Conservation (phyloP, 2,329 filamentous ascomycete genomes). For the Calycina herbarum region DNA sequence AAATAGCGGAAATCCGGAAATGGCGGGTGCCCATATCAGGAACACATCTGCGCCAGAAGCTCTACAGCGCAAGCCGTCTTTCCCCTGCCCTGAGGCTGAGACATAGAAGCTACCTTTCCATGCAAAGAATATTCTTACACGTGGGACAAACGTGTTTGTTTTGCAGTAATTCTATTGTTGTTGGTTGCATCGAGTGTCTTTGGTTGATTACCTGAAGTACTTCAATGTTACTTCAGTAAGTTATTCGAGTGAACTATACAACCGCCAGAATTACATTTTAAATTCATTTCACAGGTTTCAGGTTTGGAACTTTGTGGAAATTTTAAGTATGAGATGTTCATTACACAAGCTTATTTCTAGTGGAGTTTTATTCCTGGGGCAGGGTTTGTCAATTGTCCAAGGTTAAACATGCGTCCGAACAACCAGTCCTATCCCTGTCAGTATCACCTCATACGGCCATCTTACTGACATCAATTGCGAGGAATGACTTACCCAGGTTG, state of each 20-base stretch:
- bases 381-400: background rate
- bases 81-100: background rate
- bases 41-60: background rate
- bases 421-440: constrained; percentile 1
- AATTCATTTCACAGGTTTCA: background rate
- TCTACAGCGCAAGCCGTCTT: background rate
- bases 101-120: background rate
- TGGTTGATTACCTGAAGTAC: background rate
- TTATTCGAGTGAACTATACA: background rate
- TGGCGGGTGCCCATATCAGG: too few species aligned
- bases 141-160: constrained; percentile 1
- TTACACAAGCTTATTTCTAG: constrained; percentile 3
- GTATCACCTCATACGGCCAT: background rate
- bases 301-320: background rate
- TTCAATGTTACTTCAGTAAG: too few species aligned
- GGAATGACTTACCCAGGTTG: background rate
- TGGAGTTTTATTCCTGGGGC: background rate
- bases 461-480: background rate
- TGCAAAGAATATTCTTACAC: background rate
- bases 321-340: background rate
- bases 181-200: background rate
- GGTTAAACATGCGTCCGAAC: constrained; percentile 3
- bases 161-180: background rate
- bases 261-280: background rate
- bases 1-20: background rate